Percentiles rank a stretch among this genome's conserved stretches.
Conservation (phyloP, 2,329 filamentous ascomycete genomes). For the Penicillium fuscoglaucum region DNA sequence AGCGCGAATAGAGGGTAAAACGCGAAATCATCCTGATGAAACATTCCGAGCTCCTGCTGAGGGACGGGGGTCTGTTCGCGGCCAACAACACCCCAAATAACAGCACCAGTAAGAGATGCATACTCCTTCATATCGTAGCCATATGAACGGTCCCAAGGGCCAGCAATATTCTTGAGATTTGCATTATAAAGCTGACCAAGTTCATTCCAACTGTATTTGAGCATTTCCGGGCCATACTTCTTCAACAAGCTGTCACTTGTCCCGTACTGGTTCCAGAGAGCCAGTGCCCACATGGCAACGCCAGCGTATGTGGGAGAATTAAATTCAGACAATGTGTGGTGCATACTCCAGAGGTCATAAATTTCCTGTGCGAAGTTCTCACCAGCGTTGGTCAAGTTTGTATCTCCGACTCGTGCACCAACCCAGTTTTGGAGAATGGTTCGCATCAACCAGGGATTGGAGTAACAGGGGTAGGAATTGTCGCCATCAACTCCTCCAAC, state of each 20-base stretch:
- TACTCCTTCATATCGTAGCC: slow-evolving; percentile 66
- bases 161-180: slow-evolving; percentile 60
- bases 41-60: slow-evolving; percentile 53
- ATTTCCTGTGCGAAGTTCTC: slow-evolving; percentile 59
- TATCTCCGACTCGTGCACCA: slow-evolving; percentile 54
- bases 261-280: slow-evolving; percentile 62
- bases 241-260: slow-evolving; percentile 56
- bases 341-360: slow-evolving; percentile 57
- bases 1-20: slow-evolving; percentile 59
- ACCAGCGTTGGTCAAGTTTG: slow-evolving; percentile 60
- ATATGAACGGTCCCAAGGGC: slow-evolving; percentile 65
- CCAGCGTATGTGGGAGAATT: slow-evolving; percentile 65
- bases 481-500: slow-evolving; percentile 61
- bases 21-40: slow-evolving; percentile 60
- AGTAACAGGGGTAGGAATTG: slow-evolving; percentile 64
- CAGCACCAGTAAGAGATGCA: slow-evolving; percentile 57
- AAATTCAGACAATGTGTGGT: slow-evolving; percentile 62
- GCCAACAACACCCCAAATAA: slow-evolving; percentile 56
- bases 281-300: slow-evolving; percentile 60
- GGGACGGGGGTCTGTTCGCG: slow-evolving; percentile 23
- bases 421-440: slow-evolving; percentile 62
- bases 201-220: slow-evolving; percentile 55
- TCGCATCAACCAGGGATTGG: slow-evolving; percentile 64
- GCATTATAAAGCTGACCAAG: slow-evolving; percentile 59
- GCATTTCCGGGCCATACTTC: slow-evolving; percentile 53